These are phyloP conservation scores for Capsicum rhomboideum DNA, from an alignment of 257 asterid genomes.

Conservation along the genomic window DNA sequence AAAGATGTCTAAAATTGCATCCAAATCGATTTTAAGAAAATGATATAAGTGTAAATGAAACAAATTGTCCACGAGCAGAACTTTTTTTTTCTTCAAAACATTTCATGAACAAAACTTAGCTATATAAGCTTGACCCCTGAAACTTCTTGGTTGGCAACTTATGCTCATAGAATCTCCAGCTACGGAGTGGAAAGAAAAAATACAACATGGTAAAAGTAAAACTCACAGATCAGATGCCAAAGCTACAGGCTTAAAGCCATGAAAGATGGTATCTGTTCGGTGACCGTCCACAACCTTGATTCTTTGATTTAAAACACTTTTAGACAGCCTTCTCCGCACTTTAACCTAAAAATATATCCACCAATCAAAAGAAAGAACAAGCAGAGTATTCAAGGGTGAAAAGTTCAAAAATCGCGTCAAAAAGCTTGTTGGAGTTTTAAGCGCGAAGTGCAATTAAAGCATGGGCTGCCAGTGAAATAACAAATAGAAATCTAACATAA, in stretches of 20 bases:
- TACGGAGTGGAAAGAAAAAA: slow-evolving; percentile 3
- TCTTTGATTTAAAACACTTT: slow-evolving; percentile 58
- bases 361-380: slow-evolving; percentile 8
- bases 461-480: neutral
- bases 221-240: slow-evolving; percentile 65
- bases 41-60: neutral
- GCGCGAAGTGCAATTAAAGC: neutral
- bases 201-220: neutral
- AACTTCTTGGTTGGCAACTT: neutral
- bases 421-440: neutral
- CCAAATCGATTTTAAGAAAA: neutral
- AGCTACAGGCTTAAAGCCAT: slow-evolving; percentile 66
- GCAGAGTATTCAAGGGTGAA: neutral
- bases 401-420: neutral
- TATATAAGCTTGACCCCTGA: neutral
- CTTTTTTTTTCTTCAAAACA: neutral
- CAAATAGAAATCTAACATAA: neutral
- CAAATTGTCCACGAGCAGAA: neutral
- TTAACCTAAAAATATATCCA: slow-evolving; percentile 34
- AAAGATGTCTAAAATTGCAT: neutral
- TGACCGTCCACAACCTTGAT: slow-evolving; percentile 55
- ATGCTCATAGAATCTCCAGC: neutral
- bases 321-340: slow-evolving; percentile 44
- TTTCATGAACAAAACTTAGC: neutral
- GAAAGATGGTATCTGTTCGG: slow-evolving; percentile 55